Percentiles rank a stretch among this genome's conserved stretches.
Conservation (phyloP, 1,284 basidiomycete species). For the Ustilago trichophora region DNA sequence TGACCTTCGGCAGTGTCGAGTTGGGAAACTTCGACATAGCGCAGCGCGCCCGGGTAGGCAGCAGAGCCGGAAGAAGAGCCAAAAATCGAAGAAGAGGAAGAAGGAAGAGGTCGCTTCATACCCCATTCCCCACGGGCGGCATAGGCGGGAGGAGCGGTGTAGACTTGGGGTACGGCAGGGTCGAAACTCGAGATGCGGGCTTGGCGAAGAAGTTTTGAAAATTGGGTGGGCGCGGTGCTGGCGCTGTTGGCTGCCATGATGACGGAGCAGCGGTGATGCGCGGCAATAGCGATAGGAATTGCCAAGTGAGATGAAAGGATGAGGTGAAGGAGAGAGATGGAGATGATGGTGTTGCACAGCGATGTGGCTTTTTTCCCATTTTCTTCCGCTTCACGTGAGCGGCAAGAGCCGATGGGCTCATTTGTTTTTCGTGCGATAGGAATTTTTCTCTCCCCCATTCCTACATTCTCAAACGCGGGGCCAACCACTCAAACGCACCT, state of each 20-base stretch:
- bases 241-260: slow-evolving; percentile 28
- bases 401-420: too few relatives aligned
- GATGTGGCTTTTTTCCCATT: too few relatives aligned
- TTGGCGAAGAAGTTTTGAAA: slow-evolving; percentile 54
- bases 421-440: slow-evolving; percentile 28
- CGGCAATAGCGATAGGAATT: background rate
- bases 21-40: slow-evolving; percentile 50
- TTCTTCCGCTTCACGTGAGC: slow-evolving; percentile 37
- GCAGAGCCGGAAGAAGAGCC: slow-evolving; percentile 48
- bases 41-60: slow-evolving; percentile 45
- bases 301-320: background rate
- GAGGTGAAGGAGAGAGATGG: background rate
- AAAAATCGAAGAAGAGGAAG: slow-evolving; percentile 42
- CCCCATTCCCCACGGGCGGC: slow-evolving; percentile 61
- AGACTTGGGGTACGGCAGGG: slow-evolving; percentile 54
- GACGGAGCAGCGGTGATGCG: too few relatives aligned
- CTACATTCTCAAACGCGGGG: background rate
- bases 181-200: slow-evolving; percentile 57
- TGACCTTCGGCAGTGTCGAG: slow-evolving; percentile 56
- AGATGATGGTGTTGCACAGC: slow-evolving; percentile 6
- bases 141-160: slow-evolving; percentile 57
- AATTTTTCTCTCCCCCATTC: background rate
- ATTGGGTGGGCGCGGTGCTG: slow-evolving; percentile 39
- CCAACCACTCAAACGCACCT: background rate
- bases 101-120: slow-evolving; percentile 58